Evolutionary conservation across 2,329 filamentous ascomycete species (phyloP).

Genomic region (Xylariales sp.): DNA sequence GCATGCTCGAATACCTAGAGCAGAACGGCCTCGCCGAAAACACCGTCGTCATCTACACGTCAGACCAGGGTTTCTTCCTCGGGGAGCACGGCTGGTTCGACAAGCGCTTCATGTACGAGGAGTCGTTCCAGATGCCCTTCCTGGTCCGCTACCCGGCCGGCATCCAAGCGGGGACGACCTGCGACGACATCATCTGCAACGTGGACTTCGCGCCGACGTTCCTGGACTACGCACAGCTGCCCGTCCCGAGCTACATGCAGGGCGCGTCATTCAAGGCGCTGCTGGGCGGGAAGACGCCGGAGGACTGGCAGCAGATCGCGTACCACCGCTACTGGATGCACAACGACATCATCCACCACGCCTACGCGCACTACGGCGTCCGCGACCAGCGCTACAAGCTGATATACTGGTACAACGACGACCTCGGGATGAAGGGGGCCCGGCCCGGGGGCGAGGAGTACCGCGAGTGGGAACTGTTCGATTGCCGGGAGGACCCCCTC

Average conservation of each 20-base stretch:
- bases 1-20: conserved; percentile 60
- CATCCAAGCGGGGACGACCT: conserved; percentile 55
- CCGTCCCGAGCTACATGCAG: conserved; percentile 63
- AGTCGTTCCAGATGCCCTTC: conserved; percentile 68
- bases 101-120: conserved; percentile 69
- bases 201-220: conserved; percentile 66
- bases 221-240: conserved; percentile 58
- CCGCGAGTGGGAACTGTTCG: conserved; percentile 66
- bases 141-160: conserved; percentile 58
- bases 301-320: conserved; percentile 60
- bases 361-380: conserved; percentile 64
- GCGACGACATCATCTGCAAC: conserved; percentile 63
- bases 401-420: conserved; percentile 67
- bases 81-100: conserved; percentile 69
- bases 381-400: conserved; percentile 64
- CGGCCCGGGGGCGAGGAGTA: conserved; percentile 53
- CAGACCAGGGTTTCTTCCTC: conserved; percentile 67
- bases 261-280: conserved; percentile 55
- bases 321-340: conserved; percentile 70
- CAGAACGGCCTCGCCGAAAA: conserved; percentile 55
- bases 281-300: conserved; percentile 53
- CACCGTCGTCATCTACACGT: conserved; percentile 65
- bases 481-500: conserved; percentile 62
- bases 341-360: conserved; percentile 61
- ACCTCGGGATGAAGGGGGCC: conserved; percentile 46